A percentile compares a stretch with the other conserved stretches of the same genome.
Evolutionary conservation across 1,284 basidiomycete genomes (phyloP).

Genomic region (Xerocomus tenax): DNA sequence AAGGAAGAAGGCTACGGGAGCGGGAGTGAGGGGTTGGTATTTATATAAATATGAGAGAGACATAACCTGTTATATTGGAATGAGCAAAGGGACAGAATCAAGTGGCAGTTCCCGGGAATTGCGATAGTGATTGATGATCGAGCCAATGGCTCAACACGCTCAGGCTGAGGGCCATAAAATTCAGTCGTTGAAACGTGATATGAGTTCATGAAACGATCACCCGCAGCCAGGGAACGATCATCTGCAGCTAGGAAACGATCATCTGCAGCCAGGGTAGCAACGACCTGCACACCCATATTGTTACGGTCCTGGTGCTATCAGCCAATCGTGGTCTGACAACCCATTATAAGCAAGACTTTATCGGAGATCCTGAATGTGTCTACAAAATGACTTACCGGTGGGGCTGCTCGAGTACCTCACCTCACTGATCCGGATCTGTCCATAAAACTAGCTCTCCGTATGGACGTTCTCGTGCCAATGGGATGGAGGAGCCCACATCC

Average conservation of each 20-base stretch:
- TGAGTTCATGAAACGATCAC: background rate
- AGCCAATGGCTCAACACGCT: too few relatives aligned
- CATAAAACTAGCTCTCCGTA: too few relatives aligned
- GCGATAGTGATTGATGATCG: too few relatives aligned
- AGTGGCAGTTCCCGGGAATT: too few relatives aligned
- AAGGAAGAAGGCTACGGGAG: constrained; percentile 5
- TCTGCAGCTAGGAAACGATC: background rate
- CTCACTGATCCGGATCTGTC: too few relatives aligned
- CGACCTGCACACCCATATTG: background rate
- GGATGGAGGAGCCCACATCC: too few relatives aligned
- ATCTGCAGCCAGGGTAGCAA: background rate
- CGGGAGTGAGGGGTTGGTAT: background rate
- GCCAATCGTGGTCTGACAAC: background rate
- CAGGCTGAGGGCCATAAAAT: background rate
- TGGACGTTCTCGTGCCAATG: too few relatives aligned
- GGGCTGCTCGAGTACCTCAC: too few relatives aligned
- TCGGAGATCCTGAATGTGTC: too few relatives aligned
- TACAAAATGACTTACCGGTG: too few relatives aligned
- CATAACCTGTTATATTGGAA: background rate
- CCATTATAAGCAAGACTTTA: background rate
- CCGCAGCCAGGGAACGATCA: background rate
- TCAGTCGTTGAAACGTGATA: background rate
- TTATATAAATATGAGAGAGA: background rate
- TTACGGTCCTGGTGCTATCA: too few relatives aligned
- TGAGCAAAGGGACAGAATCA: background rate